Base-by-base conservation (phyloP, 2,329 filamentous ascomycete genomes). In the Bimuria novae-zelandiae region DNA sequence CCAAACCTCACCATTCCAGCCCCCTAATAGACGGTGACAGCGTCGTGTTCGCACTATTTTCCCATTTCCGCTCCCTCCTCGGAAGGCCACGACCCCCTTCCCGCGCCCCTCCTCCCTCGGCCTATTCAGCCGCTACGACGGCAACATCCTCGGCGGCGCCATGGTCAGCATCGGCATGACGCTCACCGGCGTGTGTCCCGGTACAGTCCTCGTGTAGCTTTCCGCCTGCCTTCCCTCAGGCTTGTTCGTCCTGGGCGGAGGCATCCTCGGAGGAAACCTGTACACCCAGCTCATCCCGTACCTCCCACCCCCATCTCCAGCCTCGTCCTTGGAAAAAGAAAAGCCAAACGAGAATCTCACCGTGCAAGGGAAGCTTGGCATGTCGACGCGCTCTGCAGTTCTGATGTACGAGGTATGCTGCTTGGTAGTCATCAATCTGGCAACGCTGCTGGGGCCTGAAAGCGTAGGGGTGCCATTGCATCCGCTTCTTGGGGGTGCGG, bases 81-180 rank as follows among this genome's bases (percentile, higher is more conserved):
- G 23, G 40, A 43, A n/a, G 6, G 2, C 23, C 23, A 29, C 40
- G 40, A 7, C 40, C 8, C 37, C 32, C n/a, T 22, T 12, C 40
- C 17, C 33, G 33, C 33, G 1, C 27, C 2, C 16, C 41, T 43
- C 32, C 17, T 22, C 16, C 40, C 17, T 39, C 32, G 40, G 40
- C 6, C n/a, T 43, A 14, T 43, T 30, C 40, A 16, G 23, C 14
- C 40, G 40, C 23, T 85, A 84, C 62, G 85, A 88, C 61, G 86
- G 84, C 51, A 89, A 89, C 67, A 70, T 88, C 41, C 60, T 88
- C 58, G 87, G 87, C 50, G 87, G 86, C 4, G 64, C 77, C 14
- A 71, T 88, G 2, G 79, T 87, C 22, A 86, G 87, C 30, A 68
- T 80, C n/a, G 87, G 87, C 50, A 88, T 89, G 85, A 79, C 83